These are phyloP conservation scores for Ganoderma leucocontextum DNA, from an alignment of 1,284 basidiomycete genomes.

Conservation along the genomic window DNA sequence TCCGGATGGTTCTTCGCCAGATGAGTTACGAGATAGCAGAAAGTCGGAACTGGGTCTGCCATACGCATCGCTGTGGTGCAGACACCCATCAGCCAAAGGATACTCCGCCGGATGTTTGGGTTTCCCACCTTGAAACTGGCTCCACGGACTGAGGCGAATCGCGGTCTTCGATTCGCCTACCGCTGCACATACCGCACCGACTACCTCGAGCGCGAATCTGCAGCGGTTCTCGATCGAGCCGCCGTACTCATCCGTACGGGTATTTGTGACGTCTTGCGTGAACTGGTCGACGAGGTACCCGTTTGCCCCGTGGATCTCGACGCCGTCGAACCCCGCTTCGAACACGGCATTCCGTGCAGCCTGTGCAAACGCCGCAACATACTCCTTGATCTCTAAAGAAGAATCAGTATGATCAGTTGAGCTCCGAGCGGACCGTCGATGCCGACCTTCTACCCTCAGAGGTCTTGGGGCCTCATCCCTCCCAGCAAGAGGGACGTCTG, in stretches of 20 bases:
- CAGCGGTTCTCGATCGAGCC: conserved; percentile 62
- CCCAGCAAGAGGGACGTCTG: conserved; percentile 39
- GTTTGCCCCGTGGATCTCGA: conserved; percentile 44
- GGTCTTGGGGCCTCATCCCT: not conserved
- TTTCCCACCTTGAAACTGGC: conserved; percentile 43
- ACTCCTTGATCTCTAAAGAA: conserved; percentile 50
- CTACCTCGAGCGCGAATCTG: conserved; percentile 57
- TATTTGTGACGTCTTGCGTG: conserved; percentile 54
- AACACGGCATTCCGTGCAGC: conserved; percentile 54
- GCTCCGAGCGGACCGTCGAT: not conserved
- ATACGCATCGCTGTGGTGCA: conserved; percentile 49
- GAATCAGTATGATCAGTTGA: not conserved
- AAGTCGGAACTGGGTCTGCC: conserved; percentile 56
- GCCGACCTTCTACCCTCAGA: not conserved
- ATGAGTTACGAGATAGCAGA: conserved; percentile 46
- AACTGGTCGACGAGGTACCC: conserved; percentile 55
- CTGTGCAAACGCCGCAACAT: conserved; percentile 45
- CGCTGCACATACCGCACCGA: conserved; percentile 56
- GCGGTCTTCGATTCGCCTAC: conserved; percentile 52
- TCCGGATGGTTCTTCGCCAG: conserved; percentile 50
- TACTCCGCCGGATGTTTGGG: conserved; percentile 41
- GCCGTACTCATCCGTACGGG: conserved; percentile 67
- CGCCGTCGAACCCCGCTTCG: conserved; percentile 57
- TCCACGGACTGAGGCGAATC: conserved; percentile 65
- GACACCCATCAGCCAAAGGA: not conserved